A percentile compares a stretch with the other conserved stretches of the same genome.
phyloP scores from a whole-genome alignment of 1,139 yeast species.

The Saccharomyces hybrid region DNA sequence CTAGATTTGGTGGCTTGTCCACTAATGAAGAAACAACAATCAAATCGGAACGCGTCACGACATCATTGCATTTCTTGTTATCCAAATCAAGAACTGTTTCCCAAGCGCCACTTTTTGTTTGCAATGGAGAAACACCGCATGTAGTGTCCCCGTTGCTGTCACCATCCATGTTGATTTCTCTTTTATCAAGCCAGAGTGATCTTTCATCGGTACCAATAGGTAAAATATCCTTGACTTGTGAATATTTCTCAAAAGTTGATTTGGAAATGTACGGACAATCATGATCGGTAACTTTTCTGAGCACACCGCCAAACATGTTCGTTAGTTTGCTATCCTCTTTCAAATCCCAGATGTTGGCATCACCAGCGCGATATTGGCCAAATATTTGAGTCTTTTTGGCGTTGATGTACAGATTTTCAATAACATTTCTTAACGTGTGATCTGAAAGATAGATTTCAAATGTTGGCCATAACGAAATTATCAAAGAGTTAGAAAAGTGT shows the following conservation, averaged over 20 bases:
- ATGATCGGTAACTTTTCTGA: slow-evolving; percentile 43
- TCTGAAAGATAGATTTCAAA: slow-evolving; percentile 22
- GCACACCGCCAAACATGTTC: slow-evolving; percentile 69
- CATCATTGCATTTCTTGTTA: slow-evolving; percentile 16
- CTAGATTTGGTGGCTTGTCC: slow-evolving; percentile 86
- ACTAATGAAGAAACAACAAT: slow-evolving; percentile 85
- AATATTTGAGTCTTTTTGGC: slow-evolving; percentile 43
- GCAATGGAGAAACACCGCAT: slow-evolving; percentile 47
- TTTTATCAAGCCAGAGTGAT: slow-evolving; percentile 26
- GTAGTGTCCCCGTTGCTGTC: slow-evolving; percentile 6
- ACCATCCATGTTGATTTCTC: slow-evolving; percentile 9
- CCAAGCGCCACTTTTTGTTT: slow-evolving; percentile 91
- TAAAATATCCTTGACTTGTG: slow-evolving; percentile 32
- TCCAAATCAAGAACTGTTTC: slow-evolving; percentile 57
- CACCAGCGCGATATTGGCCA: slow-evolving; percentile 67
- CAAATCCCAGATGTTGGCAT: slow-evolving; percentile 72
- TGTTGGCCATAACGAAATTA: slow-evolving; percentile 44
- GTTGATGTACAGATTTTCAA: slow-evolving; percentile 28
- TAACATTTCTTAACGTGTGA: slow-evolving; percentile 20
- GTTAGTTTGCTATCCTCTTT: slow-evolving; percentile 52
- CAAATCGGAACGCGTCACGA: slow-evolving; percentile 43
- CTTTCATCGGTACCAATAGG: slow-evolving; percentile 47
- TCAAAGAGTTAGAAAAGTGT: slow-evolving; percentile 74
- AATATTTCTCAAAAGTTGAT: slow-evolving; percentile 34
- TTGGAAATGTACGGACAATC: slow-evolving; percentile 43